These are phyloP conservation scores for bread wheat (Triticum aestivum) DNA, from an alignment of 176 grass and related monocot species.

Conservation along the genomic window IWGSC_CS_RefSeq_v2.1 NC_057807.1:134307452-134307951, in stretches of 20 bases:
- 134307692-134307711: slow-evolving; percentile 60
- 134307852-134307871: slow-evolving; percentile 39
- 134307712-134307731: neutral
- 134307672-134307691: slow-evolving; percentile 43
- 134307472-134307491: neutral
- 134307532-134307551: slow-evolving; percentile 48
- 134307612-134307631: slow-evolving; percentile 65
- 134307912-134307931: slow-evolving; percentile 55
- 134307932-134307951: slow-evolving; percentile 25
- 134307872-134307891: slow-evolving; percentile 32
- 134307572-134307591: slow-evolving; percentile 68
- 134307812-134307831: slow-evolving; percentile 32
- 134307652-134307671: slow-evolving; percentile 42
- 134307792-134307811: slow-evolving; percentile 71
- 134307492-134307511: neutral
- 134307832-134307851: slow-evolving; percentile 28
- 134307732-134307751: neutral
- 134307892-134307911: slow-evolving; percentile 72
- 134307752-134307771: slow-evolving; percentile 38
- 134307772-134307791: slow-evolving; percentile 66
- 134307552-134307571: slow-evolving; percentile 71
- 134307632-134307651: slow-evolving; percentile 68
- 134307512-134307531: neutral
- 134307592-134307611: slow-evolving; percentile 65
- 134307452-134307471: neutral